Conservation (phyloP, 345 rosid genomes). For the Crucihimalaya himalaica region DNA sequence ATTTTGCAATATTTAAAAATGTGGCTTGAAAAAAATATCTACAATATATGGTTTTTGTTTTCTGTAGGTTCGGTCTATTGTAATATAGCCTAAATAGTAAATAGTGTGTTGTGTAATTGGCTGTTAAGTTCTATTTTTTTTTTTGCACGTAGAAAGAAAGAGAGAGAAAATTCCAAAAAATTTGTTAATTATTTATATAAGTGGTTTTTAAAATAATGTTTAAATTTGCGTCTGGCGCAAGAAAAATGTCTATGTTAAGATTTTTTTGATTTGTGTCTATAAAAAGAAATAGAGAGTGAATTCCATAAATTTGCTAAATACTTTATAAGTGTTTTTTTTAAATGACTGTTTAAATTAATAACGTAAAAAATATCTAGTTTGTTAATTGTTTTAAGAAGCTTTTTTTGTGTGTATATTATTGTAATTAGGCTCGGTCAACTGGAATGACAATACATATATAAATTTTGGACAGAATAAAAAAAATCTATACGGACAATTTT, state of each 20-base stretch:
- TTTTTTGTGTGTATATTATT: no score
- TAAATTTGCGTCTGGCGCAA: no score
- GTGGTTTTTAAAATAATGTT: no score
- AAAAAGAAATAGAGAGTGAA: neutral
- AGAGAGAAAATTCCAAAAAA: neutral
- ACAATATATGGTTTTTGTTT: neutral
- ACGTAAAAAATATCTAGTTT: no score
- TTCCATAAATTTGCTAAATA: neutral
- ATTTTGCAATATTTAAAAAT: conserved; percentile 10
- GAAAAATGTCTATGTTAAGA: neutral
- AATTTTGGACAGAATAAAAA: no score
- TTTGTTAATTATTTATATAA: no score
- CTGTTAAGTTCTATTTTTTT: no score
- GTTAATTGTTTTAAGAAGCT: no score
- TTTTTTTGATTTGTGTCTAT: neutral
- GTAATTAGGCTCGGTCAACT: no score
- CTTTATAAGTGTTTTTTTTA: neutral
- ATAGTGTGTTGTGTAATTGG: neutral
- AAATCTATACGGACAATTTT: no score
- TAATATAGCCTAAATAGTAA: conserved; percentile 18
- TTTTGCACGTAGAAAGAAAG: no score
- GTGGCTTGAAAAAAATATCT: conserved; percentile 7
- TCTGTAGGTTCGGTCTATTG: neutral
- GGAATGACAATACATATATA: no score
- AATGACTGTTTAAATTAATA: neutral